A percentile compares a stretch with the other conserved stretches of the same genome.
phyloP scores from a whole-genome alignment of 768 basidiomycete species.

The Galerina marginata region DNA sequence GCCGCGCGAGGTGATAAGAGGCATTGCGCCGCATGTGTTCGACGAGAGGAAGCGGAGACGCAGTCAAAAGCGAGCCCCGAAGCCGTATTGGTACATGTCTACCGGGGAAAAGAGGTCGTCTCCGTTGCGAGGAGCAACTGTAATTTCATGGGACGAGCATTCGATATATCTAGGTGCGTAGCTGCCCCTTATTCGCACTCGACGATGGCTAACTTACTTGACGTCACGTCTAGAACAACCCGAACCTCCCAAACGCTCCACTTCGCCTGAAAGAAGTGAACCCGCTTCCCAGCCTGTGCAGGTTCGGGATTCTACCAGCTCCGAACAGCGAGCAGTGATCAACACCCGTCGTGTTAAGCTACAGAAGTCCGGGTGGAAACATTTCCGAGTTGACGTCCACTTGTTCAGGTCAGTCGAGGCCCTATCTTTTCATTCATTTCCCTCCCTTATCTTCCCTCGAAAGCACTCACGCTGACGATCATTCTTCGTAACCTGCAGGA shows the following conservation, averaged over 20 bases:
- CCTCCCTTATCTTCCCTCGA: not conserved
- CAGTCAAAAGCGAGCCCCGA: slow-evolving; percentile 25
- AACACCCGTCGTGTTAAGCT: slow-evolving; percentile 17
- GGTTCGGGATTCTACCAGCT: not conserved
- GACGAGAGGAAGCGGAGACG: slow-evolving; percentile 41
- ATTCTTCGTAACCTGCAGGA: slow-evolving; percentile 12
- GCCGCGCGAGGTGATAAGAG: slow-evolving; percentile 46
- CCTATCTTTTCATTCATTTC: slow-evolving; percentile 4
- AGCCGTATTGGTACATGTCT: slow-evolving; percentile 24
- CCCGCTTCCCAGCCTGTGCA: not conserved
- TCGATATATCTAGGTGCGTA: slow-evolving; percentile 37
- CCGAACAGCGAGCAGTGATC: slow-evolving; percentile 1
- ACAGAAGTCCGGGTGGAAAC: slow-evolving; percentile 23
- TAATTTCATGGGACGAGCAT: slow-evolving; percentile 38
- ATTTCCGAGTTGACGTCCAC: slow-evolving; percentile 28
- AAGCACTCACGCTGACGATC: slow-evolving; percentile 5
- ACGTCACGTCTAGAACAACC: slow-evolving; percentile 13
- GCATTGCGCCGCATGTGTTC: slow-evolving; percentile 52
- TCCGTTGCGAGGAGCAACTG: slow-evolving; percentile 38
- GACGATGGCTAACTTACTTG: not conserved
- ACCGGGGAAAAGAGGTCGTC: slow-evolving; percentile 31
- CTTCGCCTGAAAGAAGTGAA: slow-evolving; percentile 9
- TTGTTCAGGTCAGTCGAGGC: slow-evolving; percentile 22
- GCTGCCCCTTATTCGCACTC: not conserved
- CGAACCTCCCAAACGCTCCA: slow-evolving; percentile 1